Base-by-base conservation (phyloP, 306 rosid species). In the Rosa chinensis region DNA sequence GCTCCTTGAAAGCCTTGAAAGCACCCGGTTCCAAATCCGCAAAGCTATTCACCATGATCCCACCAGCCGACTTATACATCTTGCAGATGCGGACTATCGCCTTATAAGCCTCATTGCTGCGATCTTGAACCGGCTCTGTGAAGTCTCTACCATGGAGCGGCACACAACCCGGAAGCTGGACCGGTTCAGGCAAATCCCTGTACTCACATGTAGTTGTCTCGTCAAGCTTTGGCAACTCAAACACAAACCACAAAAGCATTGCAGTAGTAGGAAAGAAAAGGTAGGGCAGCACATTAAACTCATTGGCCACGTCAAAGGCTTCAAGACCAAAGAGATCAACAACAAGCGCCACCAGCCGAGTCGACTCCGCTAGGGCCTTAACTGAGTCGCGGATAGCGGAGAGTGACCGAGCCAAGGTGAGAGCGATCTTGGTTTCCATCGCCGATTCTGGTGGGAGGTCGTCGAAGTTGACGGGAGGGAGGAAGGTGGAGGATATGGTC, bases 41-140 rank as follows among this genome's bases (percentile, higher is more conserved):
- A 18, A 77, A 80, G 43, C 82, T 80, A 23, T 80, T 84, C 10
- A 77, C 69, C 49, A 77, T 47, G 6, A 81, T 77, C 42, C 80
- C 77, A 8, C 47, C 74, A 6, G 58, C 77, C 8, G 53, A 28
- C 10, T 2, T 20, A 0, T 12, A 0, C 40, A 4, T n/a, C 61
- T 74, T 79, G 17, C 7, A 1, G 0, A 20, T 11, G 0, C 7
- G 44, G 13, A 81, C 0, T 3, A 39, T 0, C 13, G 11, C 20
- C 20, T 58, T 39, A 28, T 81, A 81, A 17, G 45, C 56, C 0
- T 42, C 53, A 32, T 64, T 49, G 9, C 59, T 18, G 17, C 85
- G 20, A 39, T 80, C 82, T 12, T 28, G 32, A 28, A 28, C 32
- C 32, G 32, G 32, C 32, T 28, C 32, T 28, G 32, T 1, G 32